Percentiles rank a stretch among this genome's conserved stretches.
These are phyloP conservation scores for Picochlorum sp. DNA, from an alignment of 139 green algal genomes.

Conservation along the genomic window DNA sequence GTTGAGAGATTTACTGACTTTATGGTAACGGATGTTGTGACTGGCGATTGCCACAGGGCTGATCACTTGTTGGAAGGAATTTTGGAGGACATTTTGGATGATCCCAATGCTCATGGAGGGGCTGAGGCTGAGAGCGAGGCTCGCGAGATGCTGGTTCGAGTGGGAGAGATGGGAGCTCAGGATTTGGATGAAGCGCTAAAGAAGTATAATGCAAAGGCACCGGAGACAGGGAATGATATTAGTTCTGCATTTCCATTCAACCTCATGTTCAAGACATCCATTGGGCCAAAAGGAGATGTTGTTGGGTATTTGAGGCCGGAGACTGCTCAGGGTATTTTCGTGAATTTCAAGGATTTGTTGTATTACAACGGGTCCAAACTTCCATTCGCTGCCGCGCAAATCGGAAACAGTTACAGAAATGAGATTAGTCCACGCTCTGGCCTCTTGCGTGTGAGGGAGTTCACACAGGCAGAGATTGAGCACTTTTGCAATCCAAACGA, in stretches of 20 bases:
- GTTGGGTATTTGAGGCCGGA: slow-evolving; percentile 83
- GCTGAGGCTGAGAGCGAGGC: slow-evolving; percentile 47
- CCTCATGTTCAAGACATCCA: slow-evolving; percentile 95
- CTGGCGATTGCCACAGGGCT: slow-evolving; percentile 79
- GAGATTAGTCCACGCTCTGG: slow-evolving; percentile 88
- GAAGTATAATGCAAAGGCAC: slow-evolving; percentile 73
- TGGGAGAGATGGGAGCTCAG: slow-evolving; percentile 80
- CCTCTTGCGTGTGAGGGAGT: slow-evolving; percentile 94
- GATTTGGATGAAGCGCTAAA: slow-evolving; percentile 66
- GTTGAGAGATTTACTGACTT: slow-evolving; percentile 97
- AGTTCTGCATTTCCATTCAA: slow-evolving; percentile 94
- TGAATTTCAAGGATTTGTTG: slow-evolving; percentile 91
- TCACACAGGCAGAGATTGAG: slow-evolving; percentile 99
- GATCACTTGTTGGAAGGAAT: slow-evolving; percentile 89
- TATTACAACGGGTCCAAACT: slow-evolving; percentile 98
- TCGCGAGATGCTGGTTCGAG: slow-evolving; percentile 54
- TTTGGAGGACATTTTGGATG: slow-evolving; percentile 74
- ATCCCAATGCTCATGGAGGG: slow-evolving; percentile 46
- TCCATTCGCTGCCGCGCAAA: slow-evolving; percentile 91
- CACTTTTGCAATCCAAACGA: slow-evolving; percentile 93
- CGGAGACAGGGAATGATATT: slow-evolving; percentile 92
- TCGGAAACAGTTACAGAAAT: slow-evolving; percentile 94
- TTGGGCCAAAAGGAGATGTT: slow-evolving; percentile 74
- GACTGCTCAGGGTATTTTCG: slow-evolving; percentile 87
- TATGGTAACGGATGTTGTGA: slow-evolving; percentile 92